These are phyloP conservation scores for Fonsecaea pedrosoi DNA, from an alignment of 2,329 filamentous ascomycete genomes.

Conservation along the genomic window DNA sequence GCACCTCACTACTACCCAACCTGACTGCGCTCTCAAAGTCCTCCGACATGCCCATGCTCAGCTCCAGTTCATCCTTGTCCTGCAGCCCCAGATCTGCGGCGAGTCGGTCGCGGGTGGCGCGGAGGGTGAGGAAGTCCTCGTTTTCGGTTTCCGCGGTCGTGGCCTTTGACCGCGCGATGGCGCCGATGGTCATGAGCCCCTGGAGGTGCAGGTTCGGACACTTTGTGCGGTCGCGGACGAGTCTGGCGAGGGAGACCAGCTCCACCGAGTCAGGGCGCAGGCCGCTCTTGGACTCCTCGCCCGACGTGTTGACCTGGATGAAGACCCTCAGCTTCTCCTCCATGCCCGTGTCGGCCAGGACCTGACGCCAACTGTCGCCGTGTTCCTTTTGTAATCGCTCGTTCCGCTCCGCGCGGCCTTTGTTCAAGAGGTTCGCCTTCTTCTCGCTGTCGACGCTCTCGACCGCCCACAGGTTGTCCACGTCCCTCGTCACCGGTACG, in stretches of 20 bases:
- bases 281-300: slow-evolving; percentile 84
- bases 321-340: slow-evolving; percentile 69
- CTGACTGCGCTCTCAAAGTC: slow-evolving; percentile 90
- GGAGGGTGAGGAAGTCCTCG: slow-evolving; percentile 80
- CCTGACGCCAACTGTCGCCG: slow-evolving; percentile 41
- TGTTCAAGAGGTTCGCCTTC: slow-evolving; percentile 83
- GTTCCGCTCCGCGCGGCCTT: slow-evolving; percentile 68
- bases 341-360: slow-evolving; percentile 37
- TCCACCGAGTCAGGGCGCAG: slow-evolving; percentile 62
- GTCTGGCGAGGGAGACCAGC: slow-evolving; percentile 67
- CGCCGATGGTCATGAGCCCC: slow-evolving; percentile 96
- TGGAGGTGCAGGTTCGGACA: slow-evolving; percentile 74
- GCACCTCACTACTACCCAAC: slow-evolving; percentile 85
- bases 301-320: slow-evolving; percentile 94
- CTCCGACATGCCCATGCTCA: slow-evolving; percentile 99
- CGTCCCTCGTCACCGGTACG: slow-evolving; percentile 78
- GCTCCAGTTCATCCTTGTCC: slow-evolving; percentile 67
- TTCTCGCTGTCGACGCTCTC: slow-evolving; percentile 87
- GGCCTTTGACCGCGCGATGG: slow-evolving; percentile 81
- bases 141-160: slow-evolving; percentile 80
- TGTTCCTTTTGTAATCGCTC: slow-evolving; percentile 45
- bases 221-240: slow-evolving; percentile 64
- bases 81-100: slow-evolving; percentile 63
- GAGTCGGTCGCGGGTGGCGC: slow-evolving; percentile 73
- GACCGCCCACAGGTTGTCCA: slow-evolving; percentile 89